Percentiles rank a stretch among this genome's conserved stretches.
These are phyloP conservation scores for Dipodascus geniculatus DNA, from an alignment of 805 yeast genomes.

Conservation along the genomic window DNA sequence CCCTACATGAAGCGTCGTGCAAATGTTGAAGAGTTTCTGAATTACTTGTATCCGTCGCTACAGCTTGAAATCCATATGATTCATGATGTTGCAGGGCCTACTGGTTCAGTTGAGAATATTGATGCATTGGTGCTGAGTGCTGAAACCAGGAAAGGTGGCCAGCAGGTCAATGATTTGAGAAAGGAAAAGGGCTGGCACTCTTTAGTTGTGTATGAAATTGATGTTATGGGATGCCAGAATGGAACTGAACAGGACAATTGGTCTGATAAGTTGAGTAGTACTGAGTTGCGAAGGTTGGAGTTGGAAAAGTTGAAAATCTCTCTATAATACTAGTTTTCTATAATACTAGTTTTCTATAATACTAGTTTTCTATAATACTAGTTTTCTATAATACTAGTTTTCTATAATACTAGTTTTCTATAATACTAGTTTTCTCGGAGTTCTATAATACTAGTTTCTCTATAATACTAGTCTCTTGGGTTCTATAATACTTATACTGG, in stretches of 20 bases:
- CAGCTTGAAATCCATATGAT: slow-evolving; percentile 46
- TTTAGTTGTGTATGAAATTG: slow-evolving; percentile 42
- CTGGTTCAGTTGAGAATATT: slow-evolving; percentile 61
- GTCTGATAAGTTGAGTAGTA: slow-evolving; percentile 74
- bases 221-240: slow-evolving; percentile 55
- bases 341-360: background rate
- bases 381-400: no score
- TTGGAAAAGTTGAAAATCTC: slow-evolving; percentile 10
- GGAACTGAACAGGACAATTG: slow-evolving; percentile 34
- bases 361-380: background rate
- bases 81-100: slow-evolving; percentile 88
- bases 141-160: slow-evolving; percentile 72
- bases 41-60: slow-evolving; percentile 35
- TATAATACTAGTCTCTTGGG: no score
- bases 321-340: slow-evolving; percentile 4
- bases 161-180: slow-evolving; percentile 56
- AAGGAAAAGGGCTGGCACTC: slow-evolving; percentile 39
- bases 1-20: slow-evolving; percentile 39
- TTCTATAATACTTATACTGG: background rate
- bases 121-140: slow-evolving; percentile 72
- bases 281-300: slow-evolving; percentile 48
- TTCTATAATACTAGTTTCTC: background rate
- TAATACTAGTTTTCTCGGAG: background rate
- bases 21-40: slow-evolving; percentile 39
- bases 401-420: no score